Evolutionary conservation across 164 flowering plant genomes (phyloP).

Genomic region (Santalum album): DNA sequence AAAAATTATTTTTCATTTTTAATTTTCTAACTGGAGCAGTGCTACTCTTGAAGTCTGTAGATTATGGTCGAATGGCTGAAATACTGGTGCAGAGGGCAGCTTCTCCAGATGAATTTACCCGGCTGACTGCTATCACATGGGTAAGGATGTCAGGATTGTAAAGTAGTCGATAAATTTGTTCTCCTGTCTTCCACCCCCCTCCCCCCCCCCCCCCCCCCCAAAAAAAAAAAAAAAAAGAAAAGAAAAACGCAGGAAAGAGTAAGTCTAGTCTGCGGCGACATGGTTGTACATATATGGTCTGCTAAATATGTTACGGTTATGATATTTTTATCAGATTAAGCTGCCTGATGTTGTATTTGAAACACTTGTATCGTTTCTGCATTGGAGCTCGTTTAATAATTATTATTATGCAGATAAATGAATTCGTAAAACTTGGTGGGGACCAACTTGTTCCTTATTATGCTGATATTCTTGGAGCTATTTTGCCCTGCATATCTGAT

Average conservation of each 20-base stretch:
- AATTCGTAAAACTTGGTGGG: conserved; percentile 97
- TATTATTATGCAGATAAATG: conserved; percentile 61
- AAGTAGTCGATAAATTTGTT: too few species aligned
- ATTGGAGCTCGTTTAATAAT: neutral
- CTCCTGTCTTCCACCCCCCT: too few species aligned
- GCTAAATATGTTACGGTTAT: too few species aligned
- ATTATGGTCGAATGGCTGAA: conserved; percentile 99
- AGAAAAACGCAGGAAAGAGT: too few species aligned
- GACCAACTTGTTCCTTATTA: conserved; percentile 93
- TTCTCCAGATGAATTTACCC: conserved; percentile 85
- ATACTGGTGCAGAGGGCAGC: conserved; percentile 91
- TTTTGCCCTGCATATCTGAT: conserved; percentile 93
- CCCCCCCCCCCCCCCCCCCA: too few species aligned
- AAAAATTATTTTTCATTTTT: too few species aligned
- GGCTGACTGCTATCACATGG: conserved; percentile 93
- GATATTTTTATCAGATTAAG: too few species aligned
- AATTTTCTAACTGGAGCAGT: conserved; percentile 53
- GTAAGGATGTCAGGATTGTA: conserved; percentile 26
- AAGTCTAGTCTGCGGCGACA: too few species aligned
- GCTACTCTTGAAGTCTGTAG: conserved; percentile 92
- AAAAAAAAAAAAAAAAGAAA: neutral
- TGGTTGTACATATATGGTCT: too few species aligned
- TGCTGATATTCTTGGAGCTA: conserved; percentile 89
- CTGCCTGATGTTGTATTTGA: too few species aligned
- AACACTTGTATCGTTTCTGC: too few species aligned